Conservation (phyloP, 306 rosid species). For the Crataegus laevigata region DNA sequence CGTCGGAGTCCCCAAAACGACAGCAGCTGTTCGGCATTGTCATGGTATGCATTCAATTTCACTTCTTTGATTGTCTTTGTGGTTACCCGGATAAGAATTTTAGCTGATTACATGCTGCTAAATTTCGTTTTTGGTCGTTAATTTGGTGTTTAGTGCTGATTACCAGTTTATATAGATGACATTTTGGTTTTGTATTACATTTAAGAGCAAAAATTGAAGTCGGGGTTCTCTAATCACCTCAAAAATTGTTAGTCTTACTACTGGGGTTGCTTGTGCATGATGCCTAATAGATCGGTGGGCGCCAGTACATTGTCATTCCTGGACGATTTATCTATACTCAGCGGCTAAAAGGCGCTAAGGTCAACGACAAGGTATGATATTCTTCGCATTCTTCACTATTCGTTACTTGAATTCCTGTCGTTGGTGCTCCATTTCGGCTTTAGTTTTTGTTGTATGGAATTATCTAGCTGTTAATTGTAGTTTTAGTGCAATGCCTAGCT, state of each 20-base stretch:
- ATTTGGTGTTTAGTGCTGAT: not conserved
- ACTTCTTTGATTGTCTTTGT: not conserved
- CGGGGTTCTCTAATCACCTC: not conserved
- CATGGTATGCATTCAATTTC: constrained; percentile 46
- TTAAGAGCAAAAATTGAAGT: not conserved
- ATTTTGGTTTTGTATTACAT: not conserved
- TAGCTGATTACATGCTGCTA: not conserved
- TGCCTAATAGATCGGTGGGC: constrained; percentile 59
- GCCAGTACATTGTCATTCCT: constrained; percentile 89
- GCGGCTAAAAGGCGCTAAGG: constrained; percentile 79
- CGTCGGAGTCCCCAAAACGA: constrained; percentile 33
- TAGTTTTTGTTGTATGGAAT: not conserved
- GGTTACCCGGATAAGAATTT: not conserved
- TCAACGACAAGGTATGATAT: constrained; percentile 63
- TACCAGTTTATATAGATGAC: not conserved
- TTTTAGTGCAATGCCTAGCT: not conserved
- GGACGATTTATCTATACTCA: constrained; percentile 75
- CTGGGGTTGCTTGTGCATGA: not conserved
- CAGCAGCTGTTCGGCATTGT: constrained; percentile 82
- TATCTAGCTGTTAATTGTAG: not conserved
- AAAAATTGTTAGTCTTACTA: not conserved
- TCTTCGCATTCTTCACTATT: constrained; percentile 7
- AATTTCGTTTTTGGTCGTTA: not conserved
- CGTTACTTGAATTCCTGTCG: constrained; percentile 9
- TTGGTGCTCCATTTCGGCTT: not conserved